Evolutionary conservation across 345 rosid species (phyloP), one percentile per base, ranked within the genome.

Genomic region (Boechera retrofracta): DNA sequence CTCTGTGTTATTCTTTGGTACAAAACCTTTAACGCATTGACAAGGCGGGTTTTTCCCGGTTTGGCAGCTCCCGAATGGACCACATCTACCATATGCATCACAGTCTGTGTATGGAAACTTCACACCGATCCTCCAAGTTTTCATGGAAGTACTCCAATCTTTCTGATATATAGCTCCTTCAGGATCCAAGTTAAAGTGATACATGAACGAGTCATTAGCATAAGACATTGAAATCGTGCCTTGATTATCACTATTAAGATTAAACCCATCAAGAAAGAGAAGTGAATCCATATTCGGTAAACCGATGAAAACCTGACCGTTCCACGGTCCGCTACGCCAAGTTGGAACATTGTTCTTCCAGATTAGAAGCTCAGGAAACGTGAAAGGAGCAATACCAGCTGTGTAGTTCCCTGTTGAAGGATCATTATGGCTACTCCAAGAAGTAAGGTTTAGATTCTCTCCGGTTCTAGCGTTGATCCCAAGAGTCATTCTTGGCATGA

Each of bases 251-350:
- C 53, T 42, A 12, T 3, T 57, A 11, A 85, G 9, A 16, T 11
- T 53, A 53, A 76, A 55, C 70, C 87, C 85, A 52, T 65, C 38
- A 69, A 84, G 57, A 73, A 71, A 67, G 24, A 79, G 57, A 64
- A 31, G 77, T 2, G 88, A 71, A 7, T n/a, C 39, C 82, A 76
- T 73, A 5, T 13, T 47, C 24, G 77, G 69, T 31, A 81, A 1
- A 55, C 89, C 90, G 12, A 72, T 49, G 52, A 85, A 82, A n/a
- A 24, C 26, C 70, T 71, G 82, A 75, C 88, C 84, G 61, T 83
- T 83, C 96, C 94, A 90, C 0, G 89, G 89, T 12, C 89, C 91
- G 21, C 85, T 82, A 15, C 88, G 81, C 92, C 88, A 87, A 5
- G 49, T 45, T 0, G 83, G 83, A 5, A 12, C 33, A 5, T 41